These are phyloP conservation scores for Aspergillus sp. DNA, from an alignment of 2,329 filamentous ascomycete species.

Conservation along the genomic window DNA sequence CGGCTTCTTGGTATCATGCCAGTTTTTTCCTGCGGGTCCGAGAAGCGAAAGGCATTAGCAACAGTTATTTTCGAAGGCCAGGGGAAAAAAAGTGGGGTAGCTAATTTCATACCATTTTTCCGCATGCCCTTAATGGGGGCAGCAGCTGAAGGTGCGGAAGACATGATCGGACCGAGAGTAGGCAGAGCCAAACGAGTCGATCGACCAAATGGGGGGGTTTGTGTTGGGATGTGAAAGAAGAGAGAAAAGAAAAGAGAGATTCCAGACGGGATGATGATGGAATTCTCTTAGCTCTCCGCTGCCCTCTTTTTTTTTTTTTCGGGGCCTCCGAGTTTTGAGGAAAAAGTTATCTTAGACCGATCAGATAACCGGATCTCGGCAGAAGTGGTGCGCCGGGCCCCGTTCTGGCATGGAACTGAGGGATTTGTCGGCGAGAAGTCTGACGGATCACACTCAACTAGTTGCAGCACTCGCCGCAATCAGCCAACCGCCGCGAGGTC, in stretches of 20 bases:
- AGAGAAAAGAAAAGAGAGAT: constrained; percentile 1
- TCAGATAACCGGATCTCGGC: constrained; percentile 49
- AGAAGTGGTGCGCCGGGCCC: constrained; percentile 24
- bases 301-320: constrained; percentile 23
- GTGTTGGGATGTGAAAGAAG: neutral
- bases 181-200: neutral
- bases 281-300: constrained; percentile 2
- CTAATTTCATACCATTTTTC: constrained; percentile 69
- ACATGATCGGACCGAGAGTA: constrained; percentile 46
- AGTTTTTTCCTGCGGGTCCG: constrained; percentile 76
- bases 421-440: constrained; percentile 20
- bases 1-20: constrained; percentile 79
- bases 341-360: constrained; percentile 43
- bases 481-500: constrained; percentile 15
- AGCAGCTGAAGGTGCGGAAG: constrained; percentile 37
- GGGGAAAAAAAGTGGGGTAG: constrained; percentile 18
- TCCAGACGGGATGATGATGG: neutral
- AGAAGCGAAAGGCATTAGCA: constrained; percentile 22
- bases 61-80: constrained; percentile 2
- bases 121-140: constrained; percentile 65
- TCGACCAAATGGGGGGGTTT: constrained; percentile 5
- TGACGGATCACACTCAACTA: constrained; percentile 17
- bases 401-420: constrained; percentile 18
- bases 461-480: constrained; percentile 16
- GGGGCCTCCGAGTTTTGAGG: constrained; percentile 17